Percentiles rank a stretch among this genome's conserved stretches.
Evolutionary conservation across 768 basidiomycete species (phyloP).

Genomic region (Podaxis rugospora): DNA sequence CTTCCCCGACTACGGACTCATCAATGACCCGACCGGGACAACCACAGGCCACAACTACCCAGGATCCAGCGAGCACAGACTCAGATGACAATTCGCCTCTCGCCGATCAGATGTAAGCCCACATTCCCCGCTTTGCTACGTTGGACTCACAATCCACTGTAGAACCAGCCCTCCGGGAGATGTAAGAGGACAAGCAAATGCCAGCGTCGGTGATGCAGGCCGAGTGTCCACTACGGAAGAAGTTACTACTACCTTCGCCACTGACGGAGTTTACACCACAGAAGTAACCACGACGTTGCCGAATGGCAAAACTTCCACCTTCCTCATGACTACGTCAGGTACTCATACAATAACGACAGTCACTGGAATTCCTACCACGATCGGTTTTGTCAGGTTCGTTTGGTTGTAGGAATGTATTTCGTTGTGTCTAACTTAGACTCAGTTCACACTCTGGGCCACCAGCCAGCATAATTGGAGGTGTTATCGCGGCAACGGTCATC

Average conservation of each 20-base stretch:
- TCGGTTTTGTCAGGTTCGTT: not conserved
- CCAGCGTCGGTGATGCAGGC: not conserved
- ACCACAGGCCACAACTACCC: too few relatives aligned
- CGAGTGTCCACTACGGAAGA: not conserved
- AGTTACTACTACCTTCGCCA: not conserved
- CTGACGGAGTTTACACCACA: not conserved
- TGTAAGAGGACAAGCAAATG: not conserved
- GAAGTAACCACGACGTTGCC: not conserved
- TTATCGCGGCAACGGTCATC: constrained; percentile 3
- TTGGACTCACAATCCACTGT: not conserved
- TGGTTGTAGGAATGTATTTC: too few relatives aligned
- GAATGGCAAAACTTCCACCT: not conserved
- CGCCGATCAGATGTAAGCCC: too few relatives aligned
- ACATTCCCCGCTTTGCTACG: not conserved
- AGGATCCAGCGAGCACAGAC: too few relatives aligned
- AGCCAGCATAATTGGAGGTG: constrained; percentile 2
- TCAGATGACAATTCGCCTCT: too few relatives aligned
- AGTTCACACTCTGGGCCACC: not conserved
- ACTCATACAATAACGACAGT: not conserved
- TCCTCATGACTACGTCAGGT: not conserved
- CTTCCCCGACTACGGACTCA: too few relatives aligned
- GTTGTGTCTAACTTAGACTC: not conserved
- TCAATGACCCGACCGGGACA: too few relatives aligned
- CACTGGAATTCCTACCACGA: not conserved
- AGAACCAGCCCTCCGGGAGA: not conserved